Evolutionary conservation across 352 stramenopile genomes (phyloP).

Genomic region (Globisporangium iwayamae): DNA sequence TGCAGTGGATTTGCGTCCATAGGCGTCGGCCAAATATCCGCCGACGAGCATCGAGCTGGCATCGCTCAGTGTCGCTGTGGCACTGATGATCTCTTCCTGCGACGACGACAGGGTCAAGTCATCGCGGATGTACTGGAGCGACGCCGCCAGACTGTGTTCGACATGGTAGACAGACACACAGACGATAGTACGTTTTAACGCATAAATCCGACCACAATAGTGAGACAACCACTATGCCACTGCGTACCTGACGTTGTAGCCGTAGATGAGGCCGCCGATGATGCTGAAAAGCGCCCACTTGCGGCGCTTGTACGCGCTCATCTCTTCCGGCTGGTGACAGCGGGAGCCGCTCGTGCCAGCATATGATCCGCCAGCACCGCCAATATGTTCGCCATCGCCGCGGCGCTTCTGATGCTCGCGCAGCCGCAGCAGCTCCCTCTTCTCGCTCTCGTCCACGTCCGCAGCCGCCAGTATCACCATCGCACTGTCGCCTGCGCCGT

Average conservation of each 20-base stretch:
- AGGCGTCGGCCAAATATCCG: constrained; percentile 63
- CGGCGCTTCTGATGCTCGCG: constrained; percentile 26
- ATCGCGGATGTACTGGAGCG: constrained; percentile 80
- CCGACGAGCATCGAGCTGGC: constrained; percentile 78
- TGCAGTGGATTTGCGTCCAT: constrained; percentile 64
- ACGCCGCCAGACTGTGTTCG: constrained; percentile 45
- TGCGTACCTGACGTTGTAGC: constrained; percentile 74
- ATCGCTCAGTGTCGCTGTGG: constrained; percentile 77
- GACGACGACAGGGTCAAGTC: constrained; percentile 58
- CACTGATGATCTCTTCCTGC: constrained; percentile 74
- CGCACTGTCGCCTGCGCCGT: neutral
- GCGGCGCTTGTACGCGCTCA: constrained; percentile 27
- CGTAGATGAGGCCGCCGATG: constrained; percentile 83
- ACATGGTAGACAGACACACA: neutral
- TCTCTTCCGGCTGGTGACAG: constrained; percentile 17
- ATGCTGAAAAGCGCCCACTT: constrained; percentile 80
- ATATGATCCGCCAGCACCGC: constrained; percentile 3
- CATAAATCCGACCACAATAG: no score
- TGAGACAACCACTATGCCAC: neutral
- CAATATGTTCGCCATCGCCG: constrained; percentile 1
- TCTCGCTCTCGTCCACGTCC: constrained; percentile 36
- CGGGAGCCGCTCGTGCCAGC: constrained; percentile 10
- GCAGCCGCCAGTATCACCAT: constrained; percentile 2
- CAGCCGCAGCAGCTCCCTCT: constrained; percentile 58
- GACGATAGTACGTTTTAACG: no score